Conservation (phyloP, 768 basidiomycete species). For the Boletellus ananiceps region DNA sequence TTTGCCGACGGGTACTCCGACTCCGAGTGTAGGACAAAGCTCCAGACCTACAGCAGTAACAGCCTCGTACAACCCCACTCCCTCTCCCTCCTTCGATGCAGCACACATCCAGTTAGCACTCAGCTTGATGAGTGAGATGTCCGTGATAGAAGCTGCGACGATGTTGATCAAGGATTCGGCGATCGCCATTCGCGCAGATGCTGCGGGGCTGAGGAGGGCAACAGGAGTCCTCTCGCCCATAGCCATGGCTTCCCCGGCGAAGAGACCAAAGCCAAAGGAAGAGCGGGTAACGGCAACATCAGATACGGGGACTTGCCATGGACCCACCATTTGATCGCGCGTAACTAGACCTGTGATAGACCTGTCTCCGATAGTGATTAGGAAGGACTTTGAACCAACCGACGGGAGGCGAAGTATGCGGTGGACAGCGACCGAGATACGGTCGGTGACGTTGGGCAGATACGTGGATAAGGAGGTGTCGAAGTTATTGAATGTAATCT, state of each 20-base stretch:
- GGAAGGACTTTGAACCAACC: slow-evolving; percentile 93
- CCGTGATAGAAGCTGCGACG: slow-evolving; percentile 69
- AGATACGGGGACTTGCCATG: slow-evolving; percentile 96
- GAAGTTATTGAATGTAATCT: slow-evolving; percentile 47
- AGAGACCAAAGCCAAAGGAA: slow-evolving; percentile 85
- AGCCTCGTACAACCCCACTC: slow-evolving; percentile 84
- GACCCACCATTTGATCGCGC: slow-evolving; percentile 98
- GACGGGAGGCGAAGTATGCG: slow-evolving; percentile 88
- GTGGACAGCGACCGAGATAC: slow-evolving; percentile 59
- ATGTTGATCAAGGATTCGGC: slow-evolving; percentile 93
- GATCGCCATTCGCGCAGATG: slow-evolving; percentile 94
- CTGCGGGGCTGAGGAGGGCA: slow-evolving; percentile 81
- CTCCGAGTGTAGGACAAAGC: slow-evolving; percentile 85
- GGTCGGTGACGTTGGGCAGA: slow-evolving; percentile 47
- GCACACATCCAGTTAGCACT: slow-evolving; percentile 99
- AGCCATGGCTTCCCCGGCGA: slow-evolving; percentile 93
- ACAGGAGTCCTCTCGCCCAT: slow-evolving; percentile 96
- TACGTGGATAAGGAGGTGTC: slow-evolving; percentile 68
- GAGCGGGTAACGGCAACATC: slow-evolving; percentile 97
- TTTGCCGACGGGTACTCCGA: slow-evolving; percentile 98
- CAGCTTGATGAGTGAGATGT: slow-evolving; percentile 78
- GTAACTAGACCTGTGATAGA: slow-evolving; percentile 91
- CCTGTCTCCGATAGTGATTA: slow-evolving; percentile 97
- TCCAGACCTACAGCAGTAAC: slow-evolving; percentile 89
- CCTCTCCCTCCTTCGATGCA: slow-evolving; percentile 84